These are phyloP conservation scores for Trichoderma sp. DNA, from an alignment of 2,329 filamentous ascomycete genomes.

Conservation along the genomic window DNA sequence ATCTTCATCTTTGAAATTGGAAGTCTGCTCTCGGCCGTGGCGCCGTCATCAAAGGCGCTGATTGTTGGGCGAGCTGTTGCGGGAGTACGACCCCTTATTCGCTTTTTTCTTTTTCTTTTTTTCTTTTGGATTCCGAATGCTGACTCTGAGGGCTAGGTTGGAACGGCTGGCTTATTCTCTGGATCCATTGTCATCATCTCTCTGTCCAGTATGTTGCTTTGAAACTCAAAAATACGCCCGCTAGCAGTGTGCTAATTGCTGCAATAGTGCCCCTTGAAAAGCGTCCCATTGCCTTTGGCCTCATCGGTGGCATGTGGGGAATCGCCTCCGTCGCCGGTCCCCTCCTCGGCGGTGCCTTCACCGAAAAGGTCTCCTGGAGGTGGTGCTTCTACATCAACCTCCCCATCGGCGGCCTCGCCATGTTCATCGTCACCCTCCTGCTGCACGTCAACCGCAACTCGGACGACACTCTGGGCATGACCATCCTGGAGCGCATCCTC, in stretches of 20 bases:
- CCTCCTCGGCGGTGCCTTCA: slow-evolving; percentile 55
- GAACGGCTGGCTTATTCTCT: slow-evolving; percentile 55
- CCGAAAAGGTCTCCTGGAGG: slow-evolving; percentile 54
- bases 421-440: slow-evolving; percentile 53
- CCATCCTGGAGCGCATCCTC: slow-evolving; percentile 45
- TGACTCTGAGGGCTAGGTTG: slow-evolving; percentile 43
- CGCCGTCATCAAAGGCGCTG: slow-evolving; percentile 52
- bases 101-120: too few relatives aligned
- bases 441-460: slow-evolving; percentile 47
- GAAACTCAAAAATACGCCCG: not conserved
- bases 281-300: slow-evolving; percentile 57
- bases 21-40: slow-evolving; percentile 50
- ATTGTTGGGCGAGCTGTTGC: slow-evolving; percentile 58
- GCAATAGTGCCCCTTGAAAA: slow-evolving; percentile 55
- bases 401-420: slow-evolving; percentile 52
- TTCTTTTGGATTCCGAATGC: not conserved
- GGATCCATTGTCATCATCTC: slow-evolving; percentile 54
- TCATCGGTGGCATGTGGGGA: slow-evolving; percentile 61
- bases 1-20: slow-evolving; percentile 51
- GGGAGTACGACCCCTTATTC: slow-evolving; percentile 40
- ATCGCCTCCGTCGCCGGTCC: slow-evolving; percentile 57
- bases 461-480: slow-evolving; percentile 40
- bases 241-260: not conserved
- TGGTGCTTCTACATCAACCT: slow-evolving; percentile 58
- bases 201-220: slow-evolving; percentile 42